A percentile compares a stretch with the other conserved stretches of the same genome.
Evolutionary conservation across 352 stramenopile species (phyloP).

Genomic region (Globisporangium lucens): DNA sequence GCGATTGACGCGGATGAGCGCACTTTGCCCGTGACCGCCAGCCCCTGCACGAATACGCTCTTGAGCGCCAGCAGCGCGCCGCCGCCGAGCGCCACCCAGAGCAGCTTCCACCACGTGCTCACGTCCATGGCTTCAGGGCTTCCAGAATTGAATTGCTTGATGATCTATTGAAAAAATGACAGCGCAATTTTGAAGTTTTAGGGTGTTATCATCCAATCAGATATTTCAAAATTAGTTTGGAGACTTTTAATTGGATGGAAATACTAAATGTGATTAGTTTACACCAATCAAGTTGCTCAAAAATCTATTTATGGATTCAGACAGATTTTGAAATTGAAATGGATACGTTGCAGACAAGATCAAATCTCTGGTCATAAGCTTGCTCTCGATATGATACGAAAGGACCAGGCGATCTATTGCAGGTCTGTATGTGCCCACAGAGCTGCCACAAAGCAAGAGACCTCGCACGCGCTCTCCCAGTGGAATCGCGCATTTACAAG

Average conservation of each 20-base stretch:
- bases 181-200: too few species aligned
- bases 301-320: background rate
- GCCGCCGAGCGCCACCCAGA: slow-evolving; percentile 19
- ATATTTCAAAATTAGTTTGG: too few species aligned
- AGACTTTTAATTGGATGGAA: background rate
- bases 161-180: too few species aligned
- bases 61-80: slow-evolving; percentile 32
- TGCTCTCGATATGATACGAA: background rate
- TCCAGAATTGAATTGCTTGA: background rate
- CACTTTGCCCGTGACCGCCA: slow-evolving; percentile 44
- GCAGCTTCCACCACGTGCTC: slow-evolving; percentile 28
- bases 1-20: slow-evolving; percentile 25
- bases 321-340: background rate
- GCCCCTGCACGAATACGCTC: slow-evolving; percentile 33
- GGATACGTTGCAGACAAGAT: slow-evolving; percentile 8
- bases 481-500: background rate
- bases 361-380: slow-evolving; percentile 3
- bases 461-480: background rate
- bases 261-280: too few species aligned
- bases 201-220: too few species aligned
- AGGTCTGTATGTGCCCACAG: background rate
- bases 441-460: slow-evolving; percentile 6
- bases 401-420: background rate
- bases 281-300: too few species aligned
- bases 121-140: slow-evolving; percentile 9